A percentile compares a stretch with the other conserved stretches of the same genome.
phyloP scores from a whole-genome alignment of 306 rosid genomes.

The Arachis stenosperma region DNA sequence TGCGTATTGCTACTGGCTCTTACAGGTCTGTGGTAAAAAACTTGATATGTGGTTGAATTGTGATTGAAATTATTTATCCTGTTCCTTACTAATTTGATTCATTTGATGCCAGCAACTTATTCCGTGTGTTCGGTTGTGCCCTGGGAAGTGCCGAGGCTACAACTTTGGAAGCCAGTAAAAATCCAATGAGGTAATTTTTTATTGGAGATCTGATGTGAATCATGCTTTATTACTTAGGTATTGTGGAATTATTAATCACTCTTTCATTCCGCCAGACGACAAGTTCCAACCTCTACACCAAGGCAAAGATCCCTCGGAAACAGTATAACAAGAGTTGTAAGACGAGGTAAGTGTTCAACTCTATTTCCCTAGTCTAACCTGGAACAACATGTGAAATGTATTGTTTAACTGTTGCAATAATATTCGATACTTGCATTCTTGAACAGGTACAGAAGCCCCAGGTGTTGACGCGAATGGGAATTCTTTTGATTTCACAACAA shows the following conservation, averaged over 20 bases:
- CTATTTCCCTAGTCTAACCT: neutral
- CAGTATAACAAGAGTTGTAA: slow-evolving; percentile 87
- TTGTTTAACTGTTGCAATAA: neutral
- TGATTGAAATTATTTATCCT: slow-evolving; percentile 11
- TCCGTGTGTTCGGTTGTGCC: slow-evolving; percentile 92
- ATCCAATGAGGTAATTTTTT: slow-evolving; percentile 86
- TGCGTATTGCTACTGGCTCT: slow-evolving; percentile 87
- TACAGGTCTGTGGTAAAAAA: slow-evolving; percentile 71
- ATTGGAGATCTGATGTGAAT: slow-evolving; percentile 12
- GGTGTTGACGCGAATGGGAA: slow-evolving; percentile 95
- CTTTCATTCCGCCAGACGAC: slow-evolving; percentile 61
- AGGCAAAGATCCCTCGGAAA: slow-evolving; percentile 96
- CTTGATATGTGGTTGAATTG: neutral
- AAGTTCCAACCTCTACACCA: slow-evolving; percentile 79
- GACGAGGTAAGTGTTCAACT: slow-evolving; percentile 67
- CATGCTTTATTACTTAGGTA: slow-evolving; percentile 15
- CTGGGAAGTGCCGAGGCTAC: slow-evolving; percentile 80
- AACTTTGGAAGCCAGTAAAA: slow-evolving; percentile 97
- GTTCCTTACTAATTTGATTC: slow-evolving; percentile 32
- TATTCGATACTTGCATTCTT: slow-evolving; percentile 11
- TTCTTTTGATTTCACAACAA: slow-evolving; percentile 92
- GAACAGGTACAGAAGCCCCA: slow-evolving; percentile 77
- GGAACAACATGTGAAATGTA: neutral
- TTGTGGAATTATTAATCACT: slow-evolving; percentile 14
- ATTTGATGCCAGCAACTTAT: slow-evolving; percentile 77